Base-by-base conservation (phyloP, 495 filamentous ascomycete genomes). In the Aspergillus kassunensis region DNA sequence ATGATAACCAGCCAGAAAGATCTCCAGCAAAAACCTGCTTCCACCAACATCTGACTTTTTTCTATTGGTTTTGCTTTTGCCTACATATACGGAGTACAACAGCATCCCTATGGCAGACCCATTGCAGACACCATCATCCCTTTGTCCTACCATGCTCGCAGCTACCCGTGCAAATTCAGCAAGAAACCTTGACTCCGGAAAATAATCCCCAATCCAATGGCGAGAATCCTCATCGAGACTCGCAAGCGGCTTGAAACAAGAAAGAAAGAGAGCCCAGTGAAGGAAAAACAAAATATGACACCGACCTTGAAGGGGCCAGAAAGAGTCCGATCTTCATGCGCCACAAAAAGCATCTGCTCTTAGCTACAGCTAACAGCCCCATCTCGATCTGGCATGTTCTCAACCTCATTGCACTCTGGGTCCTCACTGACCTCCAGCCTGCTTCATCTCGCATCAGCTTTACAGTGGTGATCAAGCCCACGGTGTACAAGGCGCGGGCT, bases 171-270 rank as follows among this genome's bases (percentile, higher is more conserved):
- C 18, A 45, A 27, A 34, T 35, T 16, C 34, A 44, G 27, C 44
- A 53, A n/a, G 24, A 51, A 46, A 36, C 24, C 49, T 24, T 46
- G 13, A 29, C n/a, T 11, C 16, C 52, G 54, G 58, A 58, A 57
- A 54, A 53, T 55, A 58, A 10, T 49, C 52, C 58, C 58, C 51
- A 49, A 27, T 43, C 51, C 52, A 42, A 55, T 60, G 31, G 35
- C 16, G n/a, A 20, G 12, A 15, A 25, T 30, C 4, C 21, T 45
- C 39, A 51, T 42, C 30, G 37, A 43, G 39, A 42, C n/a, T n/a
- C n/a, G n/a, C n/a, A n/a, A n/a, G n/a, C n/a, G 30, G 30, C 19
- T 25, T 25, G 18, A 10, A 44, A 33, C 10, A 31, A 40, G 12
- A 33, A 25, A 42, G 23, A 24, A 27, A 42, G 8, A 21, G 20